Base-by-base conservation (phyloP, 179 eudicot species). In the Silene coronaria region DNA sequence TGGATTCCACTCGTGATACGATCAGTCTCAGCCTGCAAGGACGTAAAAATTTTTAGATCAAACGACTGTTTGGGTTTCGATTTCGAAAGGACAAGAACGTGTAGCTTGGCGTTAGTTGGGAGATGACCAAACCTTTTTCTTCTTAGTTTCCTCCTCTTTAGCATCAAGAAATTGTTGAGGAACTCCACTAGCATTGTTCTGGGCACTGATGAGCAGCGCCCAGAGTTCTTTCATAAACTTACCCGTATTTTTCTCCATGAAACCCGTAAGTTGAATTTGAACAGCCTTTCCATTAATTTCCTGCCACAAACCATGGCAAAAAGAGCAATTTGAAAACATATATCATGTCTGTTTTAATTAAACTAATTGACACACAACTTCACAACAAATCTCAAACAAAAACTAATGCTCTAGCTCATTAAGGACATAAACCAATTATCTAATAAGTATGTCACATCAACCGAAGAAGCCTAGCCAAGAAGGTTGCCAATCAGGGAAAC, bases 211-310 rank as follows among this genome's bases (percentile, higher is more conserved):
- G 53, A 96, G 98, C 83, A 91, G 92, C 2, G 76, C 38, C 99
- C 99, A 96, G 12, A 96, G 97, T 85, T 93, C 99, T 80, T 93
- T 96, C 98, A 96, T 96, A 80, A 96, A 96, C 80, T 89, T 96
- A 67, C 98, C 94, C 17, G 99, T 96, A 80, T 93, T 95, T 77
- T 95, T 93, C 83, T 96, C 98, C 99, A 93, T 93, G 83, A 93
- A 96, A 58, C 99, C 98, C 57, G 99, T 96, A 6, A 96, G 83
- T 26, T 88, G 86, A 82, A 96, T 93, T 78, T 96, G 99, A 58
- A 96, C 76, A 81, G 84, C 84, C 80, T 96, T 96, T 16, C 99
- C 99, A 81, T 96, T 93, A 75, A 93, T 87, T 75, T 42, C 91
- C 99, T 96, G 92, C 79, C 80, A 30, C 53, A 61, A 76, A 79